A percentile compares a stretch with the other conserved stretches of the same genome.
Evolutionary conservation across 2,329 filamentous ascomycete genomes (phyloP).

Genomic region (Beauveria caledonica): DNA sequence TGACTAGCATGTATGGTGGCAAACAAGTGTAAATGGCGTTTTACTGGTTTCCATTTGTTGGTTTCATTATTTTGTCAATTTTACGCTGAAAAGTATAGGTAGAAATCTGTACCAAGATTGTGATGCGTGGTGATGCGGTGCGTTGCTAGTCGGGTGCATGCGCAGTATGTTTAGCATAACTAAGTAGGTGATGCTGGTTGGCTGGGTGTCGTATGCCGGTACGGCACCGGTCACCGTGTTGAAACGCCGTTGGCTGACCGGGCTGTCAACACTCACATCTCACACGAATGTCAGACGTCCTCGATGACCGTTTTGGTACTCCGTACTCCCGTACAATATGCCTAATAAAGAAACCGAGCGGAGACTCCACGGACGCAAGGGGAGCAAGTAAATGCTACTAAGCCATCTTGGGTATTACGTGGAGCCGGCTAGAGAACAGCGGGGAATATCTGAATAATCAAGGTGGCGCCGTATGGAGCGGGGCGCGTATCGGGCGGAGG

Average conservation of each 20-base stretch:
- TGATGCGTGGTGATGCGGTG: neutral
- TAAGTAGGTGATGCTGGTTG: neutral
- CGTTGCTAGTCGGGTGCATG: no score
- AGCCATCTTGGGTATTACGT: neutral
- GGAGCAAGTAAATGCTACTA: no score
- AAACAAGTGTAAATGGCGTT: slow-evolving; percentile 8
- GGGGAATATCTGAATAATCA: neutral
- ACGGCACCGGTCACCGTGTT: neutral
- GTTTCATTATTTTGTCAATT: neutral
- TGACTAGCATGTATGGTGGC: slow-evolving; percentile 3
- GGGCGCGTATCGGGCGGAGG: neutral
- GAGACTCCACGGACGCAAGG: neutral
- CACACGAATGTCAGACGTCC: no score
- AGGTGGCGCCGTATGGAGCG: slow-evolving; percentile 2
- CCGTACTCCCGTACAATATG: no score
- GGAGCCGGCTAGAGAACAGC: neutral
- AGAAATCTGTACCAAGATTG: neutral
- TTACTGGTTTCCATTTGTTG: slow-evolving; percentile 6
- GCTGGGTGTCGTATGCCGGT: neutral
- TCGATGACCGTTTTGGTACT: no score
- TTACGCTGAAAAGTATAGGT: neutral
- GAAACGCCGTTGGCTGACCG: neutral
- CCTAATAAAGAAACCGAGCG: neutral
- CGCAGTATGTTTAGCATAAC: no score
- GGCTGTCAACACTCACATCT: neutral